Evolutionary conservation across 163 green algal genomes (phyloP), one percentile per base, ranked within the genome.

Genomic region (Volvox carteri): DNA sequence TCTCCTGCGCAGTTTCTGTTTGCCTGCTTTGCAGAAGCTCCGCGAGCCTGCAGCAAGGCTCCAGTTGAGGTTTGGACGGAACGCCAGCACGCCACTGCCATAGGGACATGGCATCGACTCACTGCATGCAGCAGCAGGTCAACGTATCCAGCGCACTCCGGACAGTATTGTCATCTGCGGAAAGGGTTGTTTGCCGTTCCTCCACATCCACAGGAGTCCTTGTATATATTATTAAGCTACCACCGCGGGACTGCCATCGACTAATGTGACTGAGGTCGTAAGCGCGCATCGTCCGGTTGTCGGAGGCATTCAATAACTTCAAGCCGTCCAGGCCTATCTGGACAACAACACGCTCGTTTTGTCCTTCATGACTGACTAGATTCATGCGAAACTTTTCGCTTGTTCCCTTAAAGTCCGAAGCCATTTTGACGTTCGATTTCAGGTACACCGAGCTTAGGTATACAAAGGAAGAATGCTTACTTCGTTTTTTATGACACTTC

Each of bases 41-140:
- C 18, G 94, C 94, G 84, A 98, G 94, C 91, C 95, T 98, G 92
- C 70, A 35, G 37, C 3, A 56, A 9, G 25, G 30, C 4, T 72
- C 46, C 28, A 37, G 35, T 48, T 37, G 35, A 39, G 72, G 19
- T 9, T 35, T 12, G 37, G 48, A 33, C n/a, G 18, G n/a, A 41
- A 21, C 62, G 4, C 23, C 14, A 42, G 37, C 62, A 74, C 37
- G 12, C 37, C 30, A 37, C n/a, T 28, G 21, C 62, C n/a, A 41
- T 18, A 80, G n/a, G 73, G 48, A 60, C 1, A 28, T 52, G 14
- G 16, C 30, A 23, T 12, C 6, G 9, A 70, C 96, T 95, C 74
- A 98, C 95, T 98, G 97, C 95, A 98, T 97, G 92, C 96, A 99
- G 65, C 86, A 97, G 88, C 92, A 97, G 11, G 96, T 98, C 7